Conservation (phyloP, 2,329 filamentous ascomycete species). For the Ophiostoma piceae region DNA sequence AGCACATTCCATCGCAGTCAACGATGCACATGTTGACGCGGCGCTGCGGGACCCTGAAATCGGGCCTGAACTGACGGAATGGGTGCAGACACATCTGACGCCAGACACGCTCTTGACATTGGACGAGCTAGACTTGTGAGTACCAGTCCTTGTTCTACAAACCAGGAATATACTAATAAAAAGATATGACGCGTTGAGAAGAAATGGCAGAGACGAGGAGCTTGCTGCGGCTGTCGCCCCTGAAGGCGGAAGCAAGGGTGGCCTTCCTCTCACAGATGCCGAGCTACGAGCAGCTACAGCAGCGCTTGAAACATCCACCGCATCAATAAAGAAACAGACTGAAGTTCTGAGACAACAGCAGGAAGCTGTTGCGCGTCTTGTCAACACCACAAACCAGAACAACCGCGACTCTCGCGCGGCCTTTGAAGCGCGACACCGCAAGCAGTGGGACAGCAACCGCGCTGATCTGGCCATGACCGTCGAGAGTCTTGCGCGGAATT, state of each 20-base stretch:
- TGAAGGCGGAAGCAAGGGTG: slow-evolving; percentile 27
- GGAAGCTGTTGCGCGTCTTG: slow-evolving; percentile 51
- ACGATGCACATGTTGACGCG: slow-evolving; percentile 31
- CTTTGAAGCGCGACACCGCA: slow-evolving; percentile 36
- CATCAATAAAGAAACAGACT: slow-evolving; percentile 58
- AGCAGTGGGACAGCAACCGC: slow-evolving; percentile 39
- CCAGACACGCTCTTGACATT: slow-evolving; percentile 49
- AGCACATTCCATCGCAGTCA: slow-evolving; percentile 19
- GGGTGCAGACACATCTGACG: slow-evolving; percentile 46
- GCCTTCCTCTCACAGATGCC: slow-evolving; percentile 50
- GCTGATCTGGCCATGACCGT: slow-evolving; percentile 43
- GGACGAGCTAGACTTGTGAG: slow-evolving; percentile 53
- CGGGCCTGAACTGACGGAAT: slow-evolving; percentile 40
- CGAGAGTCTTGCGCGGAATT: slow-evolving; percentile 43
- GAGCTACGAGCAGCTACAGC: slow-evolving; percentile 58
- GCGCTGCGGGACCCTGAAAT: slow-evolving; percentile 36
- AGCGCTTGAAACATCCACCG: slow-evolving; percentile 60
- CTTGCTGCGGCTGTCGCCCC: slow-evolving; percentile 36
- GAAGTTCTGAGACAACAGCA: slow-evolving; percentile 58
- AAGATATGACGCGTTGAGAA: slow-evolving; percentile 45
- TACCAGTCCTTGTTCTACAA: slow-evolving; percentile 18
- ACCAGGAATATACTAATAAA: slow-evolving; percentile 38
- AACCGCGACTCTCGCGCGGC: slow-evolving; percentile 35
- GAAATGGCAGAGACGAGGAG: slow-evolving; percentile 44
- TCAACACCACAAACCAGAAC: slow-evolving; percentile 38